These are phyloP conservation scores for Chamaecyparis obtusa DNA, from an alignment of 75 land plant genomes.

Conservation along the genomic window DNA sequence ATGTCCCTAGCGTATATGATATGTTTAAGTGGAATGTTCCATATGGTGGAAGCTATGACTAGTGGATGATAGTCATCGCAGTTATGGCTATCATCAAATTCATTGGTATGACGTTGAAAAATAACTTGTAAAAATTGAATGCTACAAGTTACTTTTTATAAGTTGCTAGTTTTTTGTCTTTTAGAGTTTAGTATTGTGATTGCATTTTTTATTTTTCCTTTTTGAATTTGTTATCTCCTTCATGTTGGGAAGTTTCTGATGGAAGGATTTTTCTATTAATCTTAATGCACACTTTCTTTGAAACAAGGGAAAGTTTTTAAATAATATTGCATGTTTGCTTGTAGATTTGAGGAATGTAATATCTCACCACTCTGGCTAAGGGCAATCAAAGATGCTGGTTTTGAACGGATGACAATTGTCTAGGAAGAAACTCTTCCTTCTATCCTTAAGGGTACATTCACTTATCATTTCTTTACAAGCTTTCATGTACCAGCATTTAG, in stretches of 20 bases:
- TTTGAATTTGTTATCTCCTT: neutral
- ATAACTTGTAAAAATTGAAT: too few species aligned
- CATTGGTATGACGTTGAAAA: neutral
- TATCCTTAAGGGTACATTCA: slow-evolving; percentile 74
- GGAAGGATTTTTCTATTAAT: too few species aligned
- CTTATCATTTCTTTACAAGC: neutral
- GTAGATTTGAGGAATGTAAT: slow-evolving; percentile 71
- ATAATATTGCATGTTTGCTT: too few species aligned
- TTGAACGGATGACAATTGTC: slow-evolving; percentile 91
- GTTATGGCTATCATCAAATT: neutral
- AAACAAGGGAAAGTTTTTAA: too few species aligned
- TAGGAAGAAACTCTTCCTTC: slow-evolving; percentile 94
- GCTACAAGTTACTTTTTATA: neutral
- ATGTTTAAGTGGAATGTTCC: neutral
- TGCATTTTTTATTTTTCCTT: neutral
- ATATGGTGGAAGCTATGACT: neutral
- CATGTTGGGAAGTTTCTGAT: too few species aligned
- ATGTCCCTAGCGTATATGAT: neutral
- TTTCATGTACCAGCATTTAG: neutral
- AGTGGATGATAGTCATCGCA: neutral
- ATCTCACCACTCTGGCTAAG: slow-evolving; percentile 79
- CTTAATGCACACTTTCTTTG: too few species aligned
- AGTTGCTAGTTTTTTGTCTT: neutral
- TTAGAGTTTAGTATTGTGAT: neutral
- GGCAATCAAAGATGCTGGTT: slow-evolving; percentile 81